phyloP scores from a whole-genome alignment of 2,329 filamentous ascomycete genomes.

The Cryphonectria parasitica region DNA sequence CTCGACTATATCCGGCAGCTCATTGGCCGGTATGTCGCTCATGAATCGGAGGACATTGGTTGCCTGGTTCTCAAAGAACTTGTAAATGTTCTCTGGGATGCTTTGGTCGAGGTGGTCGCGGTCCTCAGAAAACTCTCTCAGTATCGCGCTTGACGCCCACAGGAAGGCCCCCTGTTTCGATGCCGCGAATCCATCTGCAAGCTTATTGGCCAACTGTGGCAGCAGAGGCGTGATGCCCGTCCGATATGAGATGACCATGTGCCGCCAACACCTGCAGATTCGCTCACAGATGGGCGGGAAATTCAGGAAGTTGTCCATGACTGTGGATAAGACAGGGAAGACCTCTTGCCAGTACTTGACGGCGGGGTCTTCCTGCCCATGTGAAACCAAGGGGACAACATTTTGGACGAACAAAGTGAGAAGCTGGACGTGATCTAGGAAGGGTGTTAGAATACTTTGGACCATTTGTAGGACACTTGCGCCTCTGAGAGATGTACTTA shows the following conservation, averaged over 20 bases:
- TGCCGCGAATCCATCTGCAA: slow-evolving; percentile 80
- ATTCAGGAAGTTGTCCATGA: slow-evolving; percentile 83
- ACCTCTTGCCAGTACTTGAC: slow-evolving; percentile 97
- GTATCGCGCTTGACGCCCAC: slow-evolving; percentile 95
- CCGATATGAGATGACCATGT: slow-evolving; percentile 95
- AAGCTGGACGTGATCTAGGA: slow-evolving; percentile 82
- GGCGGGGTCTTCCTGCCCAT: slow-evolving; percentile 78
- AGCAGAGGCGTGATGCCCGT: slow-evolving; percentile 86
- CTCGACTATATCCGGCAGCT: slow-evolving; percentile 85
- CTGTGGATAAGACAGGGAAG: slow-evolving; percentile 82
- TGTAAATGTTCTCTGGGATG: slow-evolving; percentile 88
- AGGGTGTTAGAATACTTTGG: slow-evolving; percentile 28
- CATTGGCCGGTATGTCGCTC: slow-evolving; percentile 75
- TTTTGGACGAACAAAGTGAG: slow-evolving; percentile 87
- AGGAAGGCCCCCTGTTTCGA: slow-evolving; percentile 95
- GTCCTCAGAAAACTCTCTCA: slow-evolving; percentile 93
- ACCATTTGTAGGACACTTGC: too few relatives aligned
- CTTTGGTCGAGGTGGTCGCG: slow-evolving; percentile 79
- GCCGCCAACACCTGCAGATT: slow-evolving; percentile 92
- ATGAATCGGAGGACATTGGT: slow-evolving; percentile 87
- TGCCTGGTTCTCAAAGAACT: slow-evolving; percentile 93
- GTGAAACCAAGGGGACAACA: slow-evolving; percentile 73
- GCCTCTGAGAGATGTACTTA: slow-evolving; percentile 43
- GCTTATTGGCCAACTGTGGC: slow-evolving; percentile 82
- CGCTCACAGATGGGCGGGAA: slow-evolving; percentile 91